Conservation (phyloP, 306 rosid genomes). For the Gleditsia sinensis region DNA sequence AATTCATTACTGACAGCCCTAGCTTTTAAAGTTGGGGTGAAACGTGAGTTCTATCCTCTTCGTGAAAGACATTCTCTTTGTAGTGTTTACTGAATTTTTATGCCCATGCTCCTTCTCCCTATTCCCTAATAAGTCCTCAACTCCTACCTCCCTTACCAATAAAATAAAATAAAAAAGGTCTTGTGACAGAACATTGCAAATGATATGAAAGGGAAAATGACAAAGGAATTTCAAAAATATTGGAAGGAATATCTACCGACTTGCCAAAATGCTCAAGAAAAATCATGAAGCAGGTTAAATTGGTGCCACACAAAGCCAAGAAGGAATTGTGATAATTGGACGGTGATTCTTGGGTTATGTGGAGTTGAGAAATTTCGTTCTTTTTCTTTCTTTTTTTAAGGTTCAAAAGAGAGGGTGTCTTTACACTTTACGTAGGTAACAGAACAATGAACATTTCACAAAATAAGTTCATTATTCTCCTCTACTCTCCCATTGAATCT, state of each 20-base stretch:
- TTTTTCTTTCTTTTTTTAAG: neutral
- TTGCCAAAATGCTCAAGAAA: constrained; percentile 5
- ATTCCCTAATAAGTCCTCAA: too few relatives aligned
- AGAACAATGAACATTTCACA: neutral
- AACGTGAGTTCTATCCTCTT: too few relatives aligned
- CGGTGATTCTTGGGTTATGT: constrained; percentile 27
- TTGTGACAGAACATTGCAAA: neutral
- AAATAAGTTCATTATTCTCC: constrained; percentile 26
- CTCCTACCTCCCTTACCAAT: too few relatives aligned
- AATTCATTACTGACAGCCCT: too few relatives aligned
- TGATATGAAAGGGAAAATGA: constrained; percentile 1
- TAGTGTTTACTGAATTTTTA: too few relatives aligned
- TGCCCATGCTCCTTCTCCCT: too few relatives aligned
- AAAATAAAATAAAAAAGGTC: too few relatives aligned
- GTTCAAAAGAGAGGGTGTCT: constrained; percentile 22
- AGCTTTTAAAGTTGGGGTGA: too few relatives aligned
- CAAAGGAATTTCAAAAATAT: neutral
- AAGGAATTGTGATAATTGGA: constrained; percentile 16
- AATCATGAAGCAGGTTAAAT: neutral
- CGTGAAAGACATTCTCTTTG: too few relatives aligned
- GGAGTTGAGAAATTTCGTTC: constrained; percentile 14
- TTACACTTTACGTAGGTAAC: constrained; percentile 27
- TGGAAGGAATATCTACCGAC: constrained; percentile 18
- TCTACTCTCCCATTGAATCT: constrained; percentile 22
- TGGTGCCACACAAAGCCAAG: neutral